Evolutionary conservation across 768 basidiomycete species (phyloP).

Genomic region (Solioccasus polychromus): DNA sequence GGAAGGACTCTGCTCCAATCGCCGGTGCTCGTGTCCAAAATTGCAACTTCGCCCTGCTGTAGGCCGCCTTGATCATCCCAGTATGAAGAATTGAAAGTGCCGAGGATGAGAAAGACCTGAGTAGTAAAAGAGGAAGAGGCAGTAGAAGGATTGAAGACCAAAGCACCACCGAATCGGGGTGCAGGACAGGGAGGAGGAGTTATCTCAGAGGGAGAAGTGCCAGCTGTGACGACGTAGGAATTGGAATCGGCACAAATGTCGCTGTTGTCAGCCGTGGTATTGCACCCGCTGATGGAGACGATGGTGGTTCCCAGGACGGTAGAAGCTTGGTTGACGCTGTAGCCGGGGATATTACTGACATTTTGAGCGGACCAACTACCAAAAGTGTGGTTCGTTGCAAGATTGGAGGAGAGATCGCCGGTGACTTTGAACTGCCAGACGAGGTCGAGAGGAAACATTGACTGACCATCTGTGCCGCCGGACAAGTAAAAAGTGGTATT

Average conservation of each 20-base stretch:
- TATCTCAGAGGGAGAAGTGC: conserved; percentile 30
- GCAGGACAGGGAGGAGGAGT: conserved; percentile 55
- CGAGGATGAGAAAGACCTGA: conserved; percentile 70
- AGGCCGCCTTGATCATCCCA: conserved; percentile 69
- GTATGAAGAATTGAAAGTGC: conserved; percentile 56
- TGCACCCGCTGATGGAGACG: conserved; percentile 63
- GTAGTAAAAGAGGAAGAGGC: conserved; percentile 51
- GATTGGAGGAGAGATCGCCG: conserved; percentile 70
- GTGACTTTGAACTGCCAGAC: conserved; percentile 70
- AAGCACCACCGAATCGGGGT: conserved; percentile 57
- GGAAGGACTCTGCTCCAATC: conserved; percentile 74
- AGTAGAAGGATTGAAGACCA: conserved; percentile 52
- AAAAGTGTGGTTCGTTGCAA: conserved; percentile 39
- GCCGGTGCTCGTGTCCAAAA: conserved; percentile 58
- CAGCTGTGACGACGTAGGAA: conserved; percentile 49
- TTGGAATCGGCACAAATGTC: conserved; percentile 57
- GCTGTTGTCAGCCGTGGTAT: conserved; percentile 36
- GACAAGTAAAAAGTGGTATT: conserved; percentile 74
- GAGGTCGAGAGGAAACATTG: conserved; percentile 51
- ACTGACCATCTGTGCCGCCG: conserved; percentile 60
- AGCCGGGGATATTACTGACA: conserved; percentile 33
- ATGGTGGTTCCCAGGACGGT: conserved; percentile 53
- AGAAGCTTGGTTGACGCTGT: conserved; percentile 50
- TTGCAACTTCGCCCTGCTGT: conserved; percentile 68
- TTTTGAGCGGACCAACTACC: conserved; percentile 61